Evolutionary conservation across 345 rosid genomes (phyloP).

Genomic region (Eutrema heterophyllum): DNA sequence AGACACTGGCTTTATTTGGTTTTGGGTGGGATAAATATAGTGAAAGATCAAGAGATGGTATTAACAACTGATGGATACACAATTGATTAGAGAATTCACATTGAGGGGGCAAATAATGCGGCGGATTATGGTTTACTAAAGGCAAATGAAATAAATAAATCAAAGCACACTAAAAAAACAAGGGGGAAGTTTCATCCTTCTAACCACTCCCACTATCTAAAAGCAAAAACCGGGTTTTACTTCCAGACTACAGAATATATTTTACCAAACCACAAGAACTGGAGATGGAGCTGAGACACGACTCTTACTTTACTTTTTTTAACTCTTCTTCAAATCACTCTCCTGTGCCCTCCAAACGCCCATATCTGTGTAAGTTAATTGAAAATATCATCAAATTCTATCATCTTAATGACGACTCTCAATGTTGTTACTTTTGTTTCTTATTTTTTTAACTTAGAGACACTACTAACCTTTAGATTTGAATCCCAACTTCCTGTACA

Average conservation of each 20-base stretch:
- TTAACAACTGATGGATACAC: neutral
- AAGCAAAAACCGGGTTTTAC: conserved; percentile 8
- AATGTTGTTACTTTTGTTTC: neutral
- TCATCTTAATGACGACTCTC: neutral
- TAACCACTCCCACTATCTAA: conserved; percentile 6
- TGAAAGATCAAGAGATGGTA: no score
- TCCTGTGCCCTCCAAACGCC: conserved; percentile 96
- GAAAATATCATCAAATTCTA: neutral
- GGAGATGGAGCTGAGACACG: neutral
- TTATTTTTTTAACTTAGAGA: neutral
- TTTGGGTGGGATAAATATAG: no score
- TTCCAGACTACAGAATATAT: neutral
- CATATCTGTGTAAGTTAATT: conserved; percentile 50
- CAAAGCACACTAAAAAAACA: conserved; percentile 20
- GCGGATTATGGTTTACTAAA: neutral
- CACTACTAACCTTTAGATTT: conserved; percentile 85
- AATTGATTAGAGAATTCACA: conserved; percentile 1
- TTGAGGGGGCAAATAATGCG: neutral
- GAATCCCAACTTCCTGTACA: conserved; percentile 99
- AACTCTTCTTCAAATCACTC: conserved; percentile 39
- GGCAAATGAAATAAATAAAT: conserved; percentile 17
- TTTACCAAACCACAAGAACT: conserved; percentile 15
- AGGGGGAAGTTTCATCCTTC: neutral
- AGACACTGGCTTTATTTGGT: no score
- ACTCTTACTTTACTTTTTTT: conserved; percentile 3